Conservation (phyloP, 1,284 basidiomycete species). For the Laetiporus sulphureus region DNA sequence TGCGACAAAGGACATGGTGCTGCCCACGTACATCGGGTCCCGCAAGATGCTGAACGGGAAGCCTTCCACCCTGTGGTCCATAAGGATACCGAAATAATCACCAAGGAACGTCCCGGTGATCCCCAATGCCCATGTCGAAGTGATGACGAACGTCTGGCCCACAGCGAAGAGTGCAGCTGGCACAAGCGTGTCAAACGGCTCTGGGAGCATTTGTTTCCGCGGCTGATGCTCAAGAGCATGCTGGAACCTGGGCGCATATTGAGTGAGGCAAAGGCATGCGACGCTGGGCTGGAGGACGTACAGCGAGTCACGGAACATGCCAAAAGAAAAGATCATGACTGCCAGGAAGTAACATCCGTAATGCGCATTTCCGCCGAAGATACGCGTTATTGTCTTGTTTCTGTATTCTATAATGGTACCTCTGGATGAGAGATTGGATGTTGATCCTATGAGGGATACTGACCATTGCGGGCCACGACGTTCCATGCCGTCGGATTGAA, state of each 20-base stretch:
- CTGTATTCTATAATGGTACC: slow-evolving; percentile 59
- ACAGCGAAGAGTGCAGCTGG: slow-evolving; percentile 61
- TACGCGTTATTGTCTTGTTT: slow-evolving; percentile 80
- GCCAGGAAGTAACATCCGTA: slow-evolving; percentile 88
- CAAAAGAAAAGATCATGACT: slow-evolving; percentile 84
- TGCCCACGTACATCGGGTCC: slow-evolving; percentile 96
- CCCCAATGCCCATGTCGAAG: slow-evolving; percentile 88
- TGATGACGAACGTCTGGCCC: slow-evolving; percentile 81
- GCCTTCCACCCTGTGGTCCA: slow-evolving; percentile 80
- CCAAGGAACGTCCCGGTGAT: slow-evolving; percentile 94
- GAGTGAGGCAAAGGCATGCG: slow-evolving; percentile 1
- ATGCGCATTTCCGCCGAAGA: slow-evolving; percentile 69
- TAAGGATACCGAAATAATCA: slow-evolving; percentile 98
- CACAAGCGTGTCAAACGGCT: slow-evolving; percentile 51
- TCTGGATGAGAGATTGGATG: slow-evolving; percentile 1
- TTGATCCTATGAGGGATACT: slow-evolving; percentile 18
- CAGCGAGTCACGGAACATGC: slow-evolving; percentile 83
- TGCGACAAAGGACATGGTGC: slow-evolving; percentile 81
- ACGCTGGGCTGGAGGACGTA: slow-evolving; percentile 34
- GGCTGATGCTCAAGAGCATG: slow-evolving; percentile 73
- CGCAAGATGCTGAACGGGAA: slow-evolving; percentile 95
- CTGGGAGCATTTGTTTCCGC: slow-evolving; percentile 44
- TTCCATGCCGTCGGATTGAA: slow-evolving; percentile 98
- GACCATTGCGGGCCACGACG: slow-evolving; percentile 89
- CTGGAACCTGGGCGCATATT: slow-evolving; percentile 48